phyloP scores from a whole-genome alignment of 495 filamentous ascomycete species.

The Neurospora hispaniola region DNA sequence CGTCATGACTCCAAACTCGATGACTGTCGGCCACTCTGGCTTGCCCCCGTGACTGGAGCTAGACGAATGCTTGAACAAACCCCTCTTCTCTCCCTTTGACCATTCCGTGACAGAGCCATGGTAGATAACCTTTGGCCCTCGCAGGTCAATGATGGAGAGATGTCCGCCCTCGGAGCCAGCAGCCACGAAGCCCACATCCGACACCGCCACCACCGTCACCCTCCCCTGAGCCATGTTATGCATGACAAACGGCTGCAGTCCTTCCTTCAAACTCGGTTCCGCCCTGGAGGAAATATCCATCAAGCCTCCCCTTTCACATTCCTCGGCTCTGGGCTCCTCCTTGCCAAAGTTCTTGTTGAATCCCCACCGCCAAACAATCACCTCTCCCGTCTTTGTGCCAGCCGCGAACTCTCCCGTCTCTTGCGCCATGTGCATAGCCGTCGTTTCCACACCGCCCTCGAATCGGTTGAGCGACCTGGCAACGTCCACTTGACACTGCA shows the following conservation, averaged over 20 bases:
- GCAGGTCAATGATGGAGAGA: constrained; percentile 70
- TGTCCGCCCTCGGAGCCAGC: constrained; percentile 73
- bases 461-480: constrained; percentile 69
- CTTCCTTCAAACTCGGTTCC: constrained; percentile 73
- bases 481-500: constrained; percentile 74
- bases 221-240: constrained; percentile 72
- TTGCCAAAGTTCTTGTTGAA: constrained; percentile 52
- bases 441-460: constrained; percentile 61
- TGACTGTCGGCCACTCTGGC: constrained; percentile 60
- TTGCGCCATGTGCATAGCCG: constrained; percentile 63
- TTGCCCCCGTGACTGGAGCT: constrained; percentile 34
- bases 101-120: constrained; percentile 56
- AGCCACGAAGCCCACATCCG: constrained; percentile 84
- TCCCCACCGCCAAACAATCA: constrained; percentile 81
- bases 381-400: constrained; percentile 69
- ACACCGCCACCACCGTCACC: constrained; percentile 67
- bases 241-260: constrained; percentile 68
- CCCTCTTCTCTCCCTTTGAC: constrained; percentile 55
- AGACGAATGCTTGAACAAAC: constrained; percentile 44
- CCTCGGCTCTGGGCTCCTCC: constrained; percentile 40
- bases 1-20: constrained; percentile 91
- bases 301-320: constrained; percentile 50
- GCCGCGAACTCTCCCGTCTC: constrained; percentile 73
- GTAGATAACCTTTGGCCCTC: constrained; percentile 84
- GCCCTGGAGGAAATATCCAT: constrained; percentile 62